A percentile compares a stretch with the other conserved stretches of the same genome.
phyloP scores from a whole-genome alignment of 192 early-diverging fungal species.

The Funneliformis geosporum region DNA sequence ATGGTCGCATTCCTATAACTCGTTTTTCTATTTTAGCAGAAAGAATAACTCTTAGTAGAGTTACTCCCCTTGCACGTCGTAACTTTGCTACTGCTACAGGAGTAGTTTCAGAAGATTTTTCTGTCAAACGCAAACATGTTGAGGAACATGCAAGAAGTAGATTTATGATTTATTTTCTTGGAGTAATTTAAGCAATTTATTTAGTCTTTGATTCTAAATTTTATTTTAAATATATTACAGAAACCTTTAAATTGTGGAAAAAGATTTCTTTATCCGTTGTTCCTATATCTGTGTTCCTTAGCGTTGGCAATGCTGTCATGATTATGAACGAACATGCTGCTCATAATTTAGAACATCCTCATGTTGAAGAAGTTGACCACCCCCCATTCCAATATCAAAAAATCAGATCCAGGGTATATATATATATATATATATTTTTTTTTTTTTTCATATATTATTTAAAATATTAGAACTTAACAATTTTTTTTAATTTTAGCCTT shows the following conservation, averaged over 20 bases:
- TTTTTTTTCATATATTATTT: background rate
- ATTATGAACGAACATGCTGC: conserved; percentile 44
- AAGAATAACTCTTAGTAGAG: background rate
- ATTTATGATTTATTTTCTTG: background rate
- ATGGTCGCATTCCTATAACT: background rate
- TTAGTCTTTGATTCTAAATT: background rate
- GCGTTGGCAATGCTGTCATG: conserved; percentile 44
- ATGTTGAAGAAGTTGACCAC: conserved; percentile 42
- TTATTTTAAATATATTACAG: conserved; percentile 8
- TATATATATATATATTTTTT: too few relatives aligned
- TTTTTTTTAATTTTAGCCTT: conserved; percentile 22
- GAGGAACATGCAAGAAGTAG: conserved; percentile 27
- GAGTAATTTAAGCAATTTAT: background rate
- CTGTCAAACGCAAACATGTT: background rate
- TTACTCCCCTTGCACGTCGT: background rate
- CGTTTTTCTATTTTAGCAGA: background rate
- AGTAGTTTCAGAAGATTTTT: background rate
- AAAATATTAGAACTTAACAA: background rate
- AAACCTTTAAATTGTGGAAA: conserved; percentile 44
- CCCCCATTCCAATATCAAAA: conserved; percentile 46
- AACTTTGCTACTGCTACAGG: background rate
- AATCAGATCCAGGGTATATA: conserved; percentile 42
- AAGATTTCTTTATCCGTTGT: conserved; percentile 47
- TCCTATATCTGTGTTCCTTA: conserved; percentile 37
- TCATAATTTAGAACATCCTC: conserved; percentile 40